Percentiles rank a stretch among this genome's conserved stretches.
phyloP scores from a whole-genome alignment of 2,329 filamentous ascomycete genomes.

The Lecanoromycetidae sp. region DNA sequence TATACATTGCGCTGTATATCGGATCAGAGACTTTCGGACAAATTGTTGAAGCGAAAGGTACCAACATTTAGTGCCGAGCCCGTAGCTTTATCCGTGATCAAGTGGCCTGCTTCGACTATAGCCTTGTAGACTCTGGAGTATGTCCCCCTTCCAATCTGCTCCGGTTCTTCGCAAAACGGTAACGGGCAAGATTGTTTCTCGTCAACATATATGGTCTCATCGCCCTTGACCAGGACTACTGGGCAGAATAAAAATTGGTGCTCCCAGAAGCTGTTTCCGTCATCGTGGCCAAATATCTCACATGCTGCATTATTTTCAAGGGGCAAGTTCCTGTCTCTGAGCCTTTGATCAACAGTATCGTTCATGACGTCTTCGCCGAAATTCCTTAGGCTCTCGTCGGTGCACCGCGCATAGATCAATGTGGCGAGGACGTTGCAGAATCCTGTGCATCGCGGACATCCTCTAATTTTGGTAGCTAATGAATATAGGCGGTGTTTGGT shows the following conservation, averaged over 20 bases:
- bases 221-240: not conserved
- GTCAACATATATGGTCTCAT: not conserved
- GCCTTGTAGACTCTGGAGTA: constrained; percentile 25
- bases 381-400: not conserved
- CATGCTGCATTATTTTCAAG: not conserved
- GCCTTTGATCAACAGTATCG: not conserved
- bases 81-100: constrained; percentile 16
- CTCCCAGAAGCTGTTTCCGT: not conserved
- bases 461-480: not conserved
- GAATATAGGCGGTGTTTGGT: not conserved
- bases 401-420: constrained; percentile 1
- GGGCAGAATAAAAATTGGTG: constrained; percentile 2
- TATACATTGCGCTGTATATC: not conserved
- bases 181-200: not conserved
- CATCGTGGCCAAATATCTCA: not conserved
- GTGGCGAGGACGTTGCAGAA: constrained; percentile 5
- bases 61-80: not conserved
- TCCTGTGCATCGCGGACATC: not conserved
- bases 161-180: constrained; percentile 19
- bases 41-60: not conserved
- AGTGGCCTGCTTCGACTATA: constrained; percentile 27
- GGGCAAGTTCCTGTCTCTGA: not conserved
- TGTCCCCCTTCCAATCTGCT: constrained; percentile 23
- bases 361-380: not conserved
- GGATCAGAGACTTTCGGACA: not conserved